A percentile compares a stretch with the other conserved stretches of the same genome.
Conservation (phyloP, 129 eudicot genomes). For the Helianthus annuus region HanXRQr2.0-SUNRISE NC_035449.2:19688009-19688508, state of each 20-base stretch:
- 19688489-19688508: too few relatives aligned
- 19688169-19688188: too few relatives aligned
- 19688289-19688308: background rate
- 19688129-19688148: too few relatives aligned
- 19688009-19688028: too few relatives aligned
- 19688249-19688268: background rate
- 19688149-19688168: too few relatives aligned
- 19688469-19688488: too few relatives aligned
- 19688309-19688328: background rate
- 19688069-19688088: too few relatives aligned
- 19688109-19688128: too few relatives aligned
- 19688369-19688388: background rate
- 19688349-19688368: background rate
- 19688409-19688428: background rate
- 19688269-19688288: background rate
- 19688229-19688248: background rate
- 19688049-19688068: too few relatives aligned
- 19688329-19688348: background rate
- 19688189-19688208: background rate
- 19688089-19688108: too few relatives aligned
- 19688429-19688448: background rate
- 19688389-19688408: background rate
- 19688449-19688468: too few relatives aligned
- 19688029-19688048: too few relatives aligned
- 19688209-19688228: background rate